Evolutionary conservation across 495 filamentous ascomycete species (phyloP), one percentile per base, ranked within the genome.

Genomic region (Aspergillus indologenus): DNA sequence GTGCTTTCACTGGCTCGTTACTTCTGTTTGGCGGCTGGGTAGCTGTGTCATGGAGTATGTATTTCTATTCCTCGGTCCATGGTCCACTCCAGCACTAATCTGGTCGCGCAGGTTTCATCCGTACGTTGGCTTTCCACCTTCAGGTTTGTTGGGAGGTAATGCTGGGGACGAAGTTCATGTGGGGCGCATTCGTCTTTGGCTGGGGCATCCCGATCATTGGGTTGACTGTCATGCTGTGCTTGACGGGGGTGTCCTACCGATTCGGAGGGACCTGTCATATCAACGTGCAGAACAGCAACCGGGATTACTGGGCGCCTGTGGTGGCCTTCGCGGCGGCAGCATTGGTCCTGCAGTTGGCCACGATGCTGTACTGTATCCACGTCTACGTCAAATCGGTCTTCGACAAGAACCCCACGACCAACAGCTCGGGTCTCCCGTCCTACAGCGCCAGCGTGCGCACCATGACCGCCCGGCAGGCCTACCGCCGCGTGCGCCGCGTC

Each of bases 121-220:
- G 94, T 52, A 89, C 94, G 4, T 69, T 97, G 45, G 96, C 92
- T 18, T 87, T 98, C 56, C 94, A 98, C 71, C 83, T 98, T 14
- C 95, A 98, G 74, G 96, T 98, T 47, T 96, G 91, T 77, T 98
- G 95, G 95, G 90, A 98, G 68, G 78, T 95, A 19, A 85, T 93
- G 5, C 87, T 95, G 8, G 95, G 94, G 3, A 82, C 83, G 19
- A 91, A 85, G 60, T 97, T 96, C 73, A 97, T 97, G 86, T 91
- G 90, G 82, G 82, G 81, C 60, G 85, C 95, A 12, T 85, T 96
- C 64, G 75, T 83, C 8, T 75, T 83, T 46, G 94, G 95, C 59
- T 96, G 92, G 87, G 91, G 85, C 9, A 78, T 98, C 45, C 90
- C 92, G 2, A 81, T 84, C 29, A 68, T 90, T 22, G 87, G 89